Evolutionary conservation across 257 asterid genomes (phyloP), one percentile per base, ranked within the genome.

Genomic region (Solanum infundibuliforme): DNA sequence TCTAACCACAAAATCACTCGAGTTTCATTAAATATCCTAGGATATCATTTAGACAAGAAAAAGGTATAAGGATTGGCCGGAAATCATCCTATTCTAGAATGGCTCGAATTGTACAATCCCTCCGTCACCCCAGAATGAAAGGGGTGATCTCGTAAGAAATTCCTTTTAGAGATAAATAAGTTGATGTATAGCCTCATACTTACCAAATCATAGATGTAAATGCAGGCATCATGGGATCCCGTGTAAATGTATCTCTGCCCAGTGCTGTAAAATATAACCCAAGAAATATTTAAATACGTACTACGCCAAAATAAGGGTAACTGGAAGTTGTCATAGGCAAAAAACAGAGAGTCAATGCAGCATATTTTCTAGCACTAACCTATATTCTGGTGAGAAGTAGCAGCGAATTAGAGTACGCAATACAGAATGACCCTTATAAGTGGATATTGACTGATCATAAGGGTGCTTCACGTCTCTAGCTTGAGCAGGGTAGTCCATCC

Each of bases 221-320:
- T 86, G 91, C 91, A 93, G 7, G 94, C 89, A 87, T 96, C 98
- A 81, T 93, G 94, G 31, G 99, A 96, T 41, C 98, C 99, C 6
- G 99, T 96, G 92, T 96, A 96, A 90, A 96, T 94, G 87, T 94
- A 95, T 89, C 93, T 95, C 91, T 94, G 98, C n/a, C 98, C 99
- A 2, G 99, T 95, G 93, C 99, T 96, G 96, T 91, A 83, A 90
- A 86, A 20, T 23, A 85, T 46, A 73, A 85, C 35, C 35, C 52
- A 25, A 83, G 38, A 43, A 27, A 60, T 41, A 62, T 36, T 29
- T 31, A 34, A 9, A 25, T 23, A 21, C 18, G 12, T 81, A 39
- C 23, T 48, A 31, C 12, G 14, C 81, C 43, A 21, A 83, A 83
- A 11, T 3, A 71, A 39, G 29, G 7, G 43, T 74, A 85, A 20